Evolutionary conservation across 176 grass and related monocot species (phyloP).

Genomic region (Ampelocalamus luodianensis): DNA sequence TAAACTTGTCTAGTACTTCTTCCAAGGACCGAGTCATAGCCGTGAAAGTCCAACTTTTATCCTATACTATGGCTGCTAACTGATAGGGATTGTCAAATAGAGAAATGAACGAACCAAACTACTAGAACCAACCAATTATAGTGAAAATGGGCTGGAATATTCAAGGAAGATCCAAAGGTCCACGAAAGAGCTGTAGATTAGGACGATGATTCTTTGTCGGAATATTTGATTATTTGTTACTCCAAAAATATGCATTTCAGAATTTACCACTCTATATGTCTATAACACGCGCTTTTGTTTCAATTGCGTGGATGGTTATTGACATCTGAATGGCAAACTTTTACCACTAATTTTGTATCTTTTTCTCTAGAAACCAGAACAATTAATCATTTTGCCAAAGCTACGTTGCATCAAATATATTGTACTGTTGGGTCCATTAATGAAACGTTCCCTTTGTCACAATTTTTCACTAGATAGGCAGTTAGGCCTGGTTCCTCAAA

Average conservation of each 20-base stretch:
- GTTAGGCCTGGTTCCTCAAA: neutral
- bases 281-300: conserved; percentile 6
- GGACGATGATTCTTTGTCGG: neutral
- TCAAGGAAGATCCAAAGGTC: neutral
- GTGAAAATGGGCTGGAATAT: conserved; percentile 26
- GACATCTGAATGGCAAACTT: neutral
- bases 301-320: neutral
- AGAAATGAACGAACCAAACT: neutral
- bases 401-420: neutral
- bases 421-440: neutral
- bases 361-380: conserved; percentile 14
- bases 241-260: too few relatives aligned
- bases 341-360: neutral
- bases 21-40: neutral
- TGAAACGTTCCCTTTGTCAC: neutral
- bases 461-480: neutral
- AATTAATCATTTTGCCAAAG: neutral
- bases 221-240: too few relatives aligned
- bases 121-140: conserved; percentile 23
- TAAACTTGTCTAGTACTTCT: neutral
- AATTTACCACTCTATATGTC: too few relatives aligned
- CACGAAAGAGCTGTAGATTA: neutral
- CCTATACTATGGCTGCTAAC: conserved; percentile 25
- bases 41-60: neutral
- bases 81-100: neutral